phyloP scores from a whole-genome alignment of 2,329 filamentous ascomycete species.

The Pseudocercospora pini-densiflorae region DNA sequence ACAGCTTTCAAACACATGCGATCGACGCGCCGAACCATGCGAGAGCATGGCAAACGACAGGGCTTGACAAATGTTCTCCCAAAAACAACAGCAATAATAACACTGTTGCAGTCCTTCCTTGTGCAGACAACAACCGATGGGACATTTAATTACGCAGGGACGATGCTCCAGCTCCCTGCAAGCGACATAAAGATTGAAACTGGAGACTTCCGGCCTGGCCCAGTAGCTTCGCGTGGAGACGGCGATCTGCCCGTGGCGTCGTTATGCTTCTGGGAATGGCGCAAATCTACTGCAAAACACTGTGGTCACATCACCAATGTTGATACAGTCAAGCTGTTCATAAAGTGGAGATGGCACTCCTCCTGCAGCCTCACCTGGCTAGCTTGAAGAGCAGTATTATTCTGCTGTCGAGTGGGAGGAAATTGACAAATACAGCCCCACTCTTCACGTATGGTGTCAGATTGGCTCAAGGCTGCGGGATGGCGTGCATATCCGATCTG shows the following conservation, averaged over 20 bases:
- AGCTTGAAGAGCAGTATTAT: neutral
- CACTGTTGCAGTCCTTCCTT: neutral
- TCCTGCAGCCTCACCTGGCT: neutral
- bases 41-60: too few species aligned
- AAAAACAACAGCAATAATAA: neutral
- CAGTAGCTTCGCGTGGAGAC: neutral
- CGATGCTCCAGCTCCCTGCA: neutral
- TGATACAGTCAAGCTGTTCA: conserved; percentile 2
- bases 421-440: conserved; percentile 21
- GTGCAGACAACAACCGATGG: neutral
- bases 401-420: conserved; percentile 1
- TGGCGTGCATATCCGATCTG: conserved; percentile 6
- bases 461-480: conserved; percentile 15
- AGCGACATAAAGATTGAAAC: neutral
- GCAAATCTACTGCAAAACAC: conserved; percentile 16
- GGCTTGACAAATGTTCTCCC: neutral
- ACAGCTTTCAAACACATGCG: neutral
- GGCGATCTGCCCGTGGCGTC: neutral
- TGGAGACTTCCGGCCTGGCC: neutral
- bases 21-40: neutral
- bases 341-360: neutral
- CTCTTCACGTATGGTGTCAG: conserved; percentile 1
- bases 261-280: neutral
- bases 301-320: conserved; percentile 13
- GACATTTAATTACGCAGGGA: neutral